These are phyloP conservation scores for Hordeum marinum DNA, from an alignment of 176 grass and related monocot genomes.

Conservation along the genomic window DNA sequence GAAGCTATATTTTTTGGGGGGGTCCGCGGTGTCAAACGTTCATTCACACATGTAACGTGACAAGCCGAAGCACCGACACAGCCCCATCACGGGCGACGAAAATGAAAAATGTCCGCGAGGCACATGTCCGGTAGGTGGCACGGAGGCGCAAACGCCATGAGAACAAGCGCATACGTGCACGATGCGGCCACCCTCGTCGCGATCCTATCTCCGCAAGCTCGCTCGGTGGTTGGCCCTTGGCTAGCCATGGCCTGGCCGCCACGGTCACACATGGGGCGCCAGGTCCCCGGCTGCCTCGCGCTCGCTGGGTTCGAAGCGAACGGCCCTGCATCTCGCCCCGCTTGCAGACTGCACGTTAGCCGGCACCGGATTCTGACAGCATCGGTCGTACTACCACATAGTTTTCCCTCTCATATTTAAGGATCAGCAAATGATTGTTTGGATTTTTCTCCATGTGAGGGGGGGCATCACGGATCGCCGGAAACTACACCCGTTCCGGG, in stretches of 20 bases:
- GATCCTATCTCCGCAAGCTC: background rate
- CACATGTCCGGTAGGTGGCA: background rate
- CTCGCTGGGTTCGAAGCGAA: too few relatives aligned
- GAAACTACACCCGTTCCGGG: background rate
- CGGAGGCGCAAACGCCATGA: background rate
- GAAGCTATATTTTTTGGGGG: too few relatives aligned
- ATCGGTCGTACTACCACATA: background rate
- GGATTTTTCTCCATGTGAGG: background rate
- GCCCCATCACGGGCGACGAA: background rate
- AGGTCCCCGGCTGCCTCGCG: too few relatives aligned
- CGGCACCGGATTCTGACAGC: background rate
- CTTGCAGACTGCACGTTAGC: background rate
- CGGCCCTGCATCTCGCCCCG: too few relatives aligned
- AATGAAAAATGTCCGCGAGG: background rate
- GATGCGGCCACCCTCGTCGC: background rate
- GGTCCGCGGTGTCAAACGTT: background rate
- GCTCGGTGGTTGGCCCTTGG: background rate
- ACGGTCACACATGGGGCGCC: too few relatives aligned
- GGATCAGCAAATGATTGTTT: background rate
- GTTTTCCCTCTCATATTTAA: background rate
- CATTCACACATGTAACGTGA: background rate
- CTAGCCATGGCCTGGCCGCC: background rate
- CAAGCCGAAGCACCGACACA: conserved; percentile 1
- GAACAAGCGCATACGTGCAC: background rate
- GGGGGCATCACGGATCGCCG: background rate